Evolutionary conservation across 2,329 filamentous ascomycete species (phyloP), one percentile per base, ranked within the genome.

Genomic region (Fonsecaea monophora): DNA sequence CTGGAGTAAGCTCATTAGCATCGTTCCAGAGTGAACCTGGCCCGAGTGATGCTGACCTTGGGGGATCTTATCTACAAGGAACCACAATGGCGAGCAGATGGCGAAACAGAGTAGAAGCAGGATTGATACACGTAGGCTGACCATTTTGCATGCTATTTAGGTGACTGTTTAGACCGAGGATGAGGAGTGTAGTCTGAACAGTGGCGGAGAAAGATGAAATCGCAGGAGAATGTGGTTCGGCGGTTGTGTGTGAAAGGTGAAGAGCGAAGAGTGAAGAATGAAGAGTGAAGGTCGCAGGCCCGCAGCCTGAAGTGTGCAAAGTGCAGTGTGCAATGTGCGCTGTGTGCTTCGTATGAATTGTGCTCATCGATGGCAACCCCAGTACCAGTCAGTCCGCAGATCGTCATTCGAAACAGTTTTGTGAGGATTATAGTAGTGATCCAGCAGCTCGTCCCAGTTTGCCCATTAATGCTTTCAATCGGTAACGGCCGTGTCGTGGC

Each of bases 11-110:
- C 8, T 56, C 37, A 57, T 62, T 59, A 55, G 55, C 15, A 34
- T 42, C 6, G 18, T 34, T 18, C 32, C 21, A 9, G 10, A n/a
- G 6, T n/a, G 21, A 21, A 32, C 45, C 10, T 53, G 50, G 8
- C 7, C 3, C 40, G n/a, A 50, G 32, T 50, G 25, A 25, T 50
- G 18, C 60, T 53, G 21, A 68, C 66, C 57, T 62, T 68, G 66
- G 40, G 57, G 45, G 12, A 55, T 48, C 15, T 32, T 37, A 18
- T 58, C 42, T 38, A 62, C 18, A 32, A 64, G 32, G 6, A 53
- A 21, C 53, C 35, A 58, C 15, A 18, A 13, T 25, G 54, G 53
- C 15, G 58, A 21, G 25, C 53, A 59, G n/a, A 58, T 25, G 54
- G n/a, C 21, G 45, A 60, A 48, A 38, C 45, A 55, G 10, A 55